These are phyloP conservation scores for Coffea humblotiana DNA, from an alignment of 305 asterid genomes.

Conservation along the genomic window DNA sequence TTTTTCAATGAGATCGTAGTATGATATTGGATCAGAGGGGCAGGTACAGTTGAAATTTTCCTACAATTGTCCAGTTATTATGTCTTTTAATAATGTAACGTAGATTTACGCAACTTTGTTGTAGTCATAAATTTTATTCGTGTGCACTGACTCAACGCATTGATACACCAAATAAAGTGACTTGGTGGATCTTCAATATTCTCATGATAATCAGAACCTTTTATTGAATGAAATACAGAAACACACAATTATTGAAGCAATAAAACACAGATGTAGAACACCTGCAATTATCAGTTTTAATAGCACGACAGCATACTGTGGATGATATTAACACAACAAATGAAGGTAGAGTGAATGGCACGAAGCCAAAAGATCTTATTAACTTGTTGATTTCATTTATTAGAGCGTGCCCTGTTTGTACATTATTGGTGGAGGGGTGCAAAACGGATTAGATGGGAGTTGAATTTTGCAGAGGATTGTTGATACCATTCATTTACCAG, in stretches of 20 bases:
- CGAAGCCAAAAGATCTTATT: too few relatives aligned
- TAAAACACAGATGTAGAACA: not conserved
- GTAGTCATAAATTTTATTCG: too few relatives aligned
- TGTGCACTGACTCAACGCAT: too few relatives aligned
- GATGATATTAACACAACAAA: too few relatives aligned
- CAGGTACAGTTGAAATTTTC: too few relatives aligned
- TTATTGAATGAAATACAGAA: not conserved
- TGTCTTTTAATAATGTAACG: too few relatives aligned
- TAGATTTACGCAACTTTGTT: too few relatives aligned
- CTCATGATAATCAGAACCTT: not conserved
- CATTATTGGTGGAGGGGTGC: not conserved
- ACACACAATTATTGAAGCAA: too few relatives aligned
- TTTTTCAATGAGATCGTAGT: not conserved
- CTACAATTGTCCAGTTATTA: too few relatives aligned
- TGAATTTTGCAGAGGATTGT: constrained; percentile 1
- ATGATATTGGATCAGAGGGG: too few relatives aligned
- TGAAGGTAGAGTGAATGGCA: too few relatives aligned
- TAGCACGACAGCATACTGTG: too few relatives aligned
- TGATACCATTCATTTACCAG: constrained; percentile 1
- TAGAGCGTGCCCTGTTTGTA: not conserved
- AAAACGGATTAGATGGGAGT: not conserved
- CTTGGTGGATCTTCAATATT: not conserved
- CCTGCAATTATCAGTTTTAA: not conserved
- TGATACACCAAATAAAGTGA: not conserved
- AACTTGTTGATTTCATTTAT: not conserved